Evolutionary conservation across 257 asterid species (phyloP).

Genomic region (Asclepias syriaca): DNA sequence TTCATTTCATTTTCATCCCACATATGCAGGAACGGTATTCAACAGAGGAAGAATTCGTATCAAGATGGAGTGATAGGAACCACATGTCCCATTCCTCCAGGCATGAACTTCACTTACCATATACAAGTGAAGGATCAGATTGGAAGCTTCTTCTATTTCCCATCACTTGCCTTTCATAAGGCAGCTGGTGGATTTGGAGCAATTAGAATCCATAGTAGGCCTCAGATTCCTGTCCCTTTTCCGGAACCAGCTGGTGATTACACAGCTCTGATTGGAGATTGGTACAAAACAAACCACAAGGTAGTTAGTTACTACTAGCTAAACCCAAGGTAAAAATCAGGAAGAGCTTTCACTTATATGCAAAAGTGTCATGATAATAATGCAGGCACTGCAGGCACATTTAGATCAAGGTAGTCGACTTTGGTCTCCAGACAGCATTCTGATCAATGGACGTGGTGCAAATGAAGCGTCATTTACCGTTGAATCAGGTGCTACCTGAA

Average conservation of each 20-base stretch:
- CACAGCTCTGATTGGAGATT: slow-evolving; percentile 57
- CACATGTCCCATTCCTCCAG: slow-evolving; percentile 71
- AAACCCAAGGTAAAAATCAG: background rate
- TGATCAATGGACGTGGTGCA: slow-evolving; percentile 51
- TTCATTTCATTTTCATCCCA: background rate
- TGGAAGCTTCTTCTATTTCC: slow-evolving; percentile 36
- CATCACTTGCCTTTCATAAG: slow-evolving; percentile 46
- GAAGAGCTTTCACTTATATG: too few relatives aligned
- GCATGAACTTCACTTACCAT: slow-evolving; percentile 52
- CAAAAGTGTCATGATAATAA: background rate
- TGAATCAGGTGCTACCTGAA: slow-evolving; percentile 30
- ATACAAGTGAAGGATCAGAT: slow-evolving; percentile 69
- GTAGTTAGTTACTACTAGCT: slow-evolving; percentile 14
- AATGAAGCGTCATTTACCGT: slow-evolving; percentile 36
- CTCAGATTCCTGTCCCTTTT: slow-evolving; percentile 61
- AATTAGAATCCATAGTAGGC: slow-evolving; percentile 56
- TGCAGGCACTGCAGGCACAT: slow-evolving; percentile 36
- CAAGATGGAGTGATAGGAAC: slow-evolving; percentile 66
- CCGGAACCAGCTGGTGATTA: slow-evolving; percentile 48
- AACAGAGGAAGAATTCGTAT: slow-evolving; percentile 58
- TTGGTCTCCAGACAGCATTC: slow-evolving; percentile 41
- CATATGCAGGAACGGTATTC: slow-evolving; percentile 52
- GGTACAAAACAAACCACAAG: slow-evolving; percentile 57
- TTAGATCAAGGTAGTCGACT: slow-evolving; percentile 48
- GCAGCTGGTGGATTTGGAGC: slow-evolving; percentile 75